Evolutionary conservation across 2,329 filamentous ascomycete genomes (phyloP), one percentile per base, ranked within the genome.

Genomic region (Zopfia rhizophila): DNA sequence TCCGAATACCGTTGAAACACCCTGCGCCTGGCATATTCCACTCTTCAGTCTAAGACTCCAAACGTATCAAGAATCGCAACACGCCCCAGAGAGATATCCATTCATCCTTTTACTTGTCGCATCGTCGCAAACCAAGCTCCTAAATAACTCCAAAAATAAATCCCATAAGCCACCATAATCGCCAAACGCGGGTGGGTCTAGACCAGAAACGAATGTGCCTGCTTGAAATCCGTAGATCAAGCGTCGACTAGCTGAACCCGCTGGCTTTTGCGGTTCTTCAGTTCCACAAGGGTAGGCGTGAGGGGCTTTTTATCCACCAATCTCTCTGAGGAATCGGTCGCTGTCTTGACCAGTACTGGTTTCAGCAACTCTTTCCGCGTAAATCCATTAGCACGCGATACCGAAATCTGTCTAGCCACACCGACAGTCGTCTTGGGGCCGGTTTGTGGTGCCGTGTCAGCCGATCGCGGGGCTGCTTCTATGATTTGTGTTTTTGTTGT

Each of bases 261-360:
- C 31, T 70, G 67, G 45, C 66, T 70, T 56, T 61, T 68, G 10
- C 68, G 53, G 22, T 70, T 69, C 48, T 58, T 60, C 24, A 72
- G 56, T 33, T 72, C 66, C 5, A 72, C 69, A 49, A 72, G 51
- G 2, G 62, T 71, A 11, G 69, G 69, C 21, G 63, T 70, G 4
- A 72, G 55, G 12, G 58, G 50, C 39, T 61, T 58, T 16, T 46
- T 47, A 5, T 69, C 65, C 3, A 65, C 57, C 22, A 69, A 25
- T 10, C 59, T 51, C 33, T 65, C 64, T 7, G 51, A 37, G 12
- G 42, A 18, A 24, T 43, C 35, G 35, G 51, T 55, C n/a, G 23
- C 45, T 14, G 38, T 51, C 13, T 52, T 52, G 19, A 61, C 45
- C 14, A 67, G 33, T 7, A 25, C 36, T 2, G 51, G 51, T 45